Evolutionary conservation across 2,329 filamentous ascomycete species (phyloP), one percentile per base, ranked within the genome.

Genomic region (Corinectria fuckeliana): DNA sequence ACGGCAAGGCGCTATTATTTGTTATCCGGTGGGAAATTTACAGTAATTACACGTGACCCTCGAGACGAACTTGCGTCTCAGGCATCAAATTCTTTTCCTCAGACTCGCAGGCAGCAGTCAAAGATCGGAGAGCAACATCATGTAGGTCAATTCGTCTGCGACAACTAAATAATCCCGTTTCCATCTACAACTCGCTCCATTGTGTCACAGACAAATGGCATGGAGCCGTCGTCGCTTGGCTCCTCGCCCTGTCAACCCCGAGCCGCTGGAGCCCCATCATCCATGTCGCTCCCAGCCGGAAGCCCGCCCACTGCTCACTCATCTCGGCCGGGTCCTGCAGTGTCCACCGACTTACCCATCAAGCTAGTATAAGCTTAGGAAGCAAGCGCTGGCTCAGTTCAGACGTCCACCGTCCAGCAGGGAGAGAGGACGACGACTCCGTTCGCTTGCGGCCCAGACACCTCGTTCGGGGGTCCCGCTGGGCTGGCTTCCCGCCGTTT

Each of bases 321-420:
- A 52, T 42, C 25, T 44, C 36, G 36, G 50, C 38, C 26, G 25
- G 38, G 36, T 52, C 26, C 14, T 28, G n/a, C n/a, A n/a, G n/a
- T n/a, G 50, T 36, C 50, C 50, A 38, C 50, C 30, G 32, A n/a
- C 41, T 54, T 41, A 38, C 18, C 32, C 44, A 42, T 26, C 5
- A 44, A 32, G 34, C 21, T 11, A 34, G 26, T 18, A 7, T 58
- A 58, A 58, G 50, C 56, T 54, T 58, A 45, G 48, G 21, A 13
- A 42, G 25, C 23, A 39, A 42, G 28, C 4, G 18, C 26, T 26
- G 14, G 18, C 23, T 28, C 34, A 10, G 18, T 18, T 13, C 34
- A 39, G 28, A 52, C 42, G n/a, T 30, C 34, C 53, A 32, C 30
- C 45, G 44, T 36, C 53, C 50, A 25, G 30, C 28, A 30, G 10